A percentile compares a stretch with the other conserved stretches of the same genome.
Conservation (phyloP, 495 filamentous ascomycete species). For the Xylaria cubensis region DNA sequence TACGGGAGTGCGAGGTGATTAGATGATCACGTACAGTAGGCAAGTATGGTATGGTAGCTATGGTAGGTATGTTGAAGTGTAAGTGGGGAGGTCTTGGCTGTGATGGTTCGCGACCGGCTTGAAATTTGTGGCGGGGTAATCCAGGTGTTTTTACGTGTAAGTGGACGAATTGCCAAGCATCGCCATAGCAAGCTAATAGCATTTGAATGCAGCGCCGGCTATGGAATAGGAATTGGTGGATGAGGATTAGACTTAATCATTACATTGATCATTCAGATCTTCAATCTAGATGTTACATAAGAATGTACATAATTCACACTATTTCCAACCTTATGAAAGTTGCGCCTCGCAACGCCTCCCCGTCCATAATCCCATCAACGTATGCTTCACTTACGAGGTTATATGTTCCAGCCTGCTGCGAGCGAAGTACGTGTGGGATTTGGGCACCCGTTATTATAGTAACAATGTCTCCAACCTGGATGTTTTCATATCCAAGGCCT, state of each 20-base stretch:
- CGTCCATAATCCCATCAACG: not conserved
- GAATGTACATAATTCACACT: not conserved
- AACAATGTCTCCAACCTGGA: not conserved
- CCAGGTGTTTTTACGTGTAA: not conserved
- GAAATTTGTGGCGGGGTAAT: conserved; percentile 12
- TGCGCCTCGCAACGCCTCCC: not conserved
- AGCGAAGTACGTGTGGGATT: not conserved
- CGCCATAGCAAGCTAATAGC: not conserved
- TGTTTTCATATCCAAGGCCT: not conserved
- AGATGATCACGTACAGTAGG: not conserved
- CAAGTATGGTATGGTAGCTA: too few species aligned
- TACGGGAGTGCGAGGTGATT: not conserved
- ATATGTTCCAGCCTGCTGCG: not conserved
- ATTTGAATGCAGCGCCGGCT: not conserved
- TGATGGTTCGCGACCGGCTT: not conserved
- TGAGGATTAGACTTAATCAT: too few species aligned
- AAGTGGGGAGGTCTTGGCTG: not conserved
- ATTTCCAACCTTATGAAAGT: not conserved
- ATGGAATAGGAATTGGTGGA: not conserved
- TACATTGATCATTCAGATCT: too few species aligned
- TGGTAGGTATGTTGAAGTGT: not conserved
- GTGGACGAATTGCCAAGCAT: not conserved
- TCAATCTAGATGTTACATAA: too few species aligned
- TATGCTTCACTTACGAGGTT: not conserved
- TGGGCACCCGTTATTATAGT: not conserved